Percentiles rank a stretch among this genome's conserved stretches.
Evolutionary conservation across 768 basidiomycete species (phyloP).

Genomic region (Rhizopogon salebrosus): DNA sequence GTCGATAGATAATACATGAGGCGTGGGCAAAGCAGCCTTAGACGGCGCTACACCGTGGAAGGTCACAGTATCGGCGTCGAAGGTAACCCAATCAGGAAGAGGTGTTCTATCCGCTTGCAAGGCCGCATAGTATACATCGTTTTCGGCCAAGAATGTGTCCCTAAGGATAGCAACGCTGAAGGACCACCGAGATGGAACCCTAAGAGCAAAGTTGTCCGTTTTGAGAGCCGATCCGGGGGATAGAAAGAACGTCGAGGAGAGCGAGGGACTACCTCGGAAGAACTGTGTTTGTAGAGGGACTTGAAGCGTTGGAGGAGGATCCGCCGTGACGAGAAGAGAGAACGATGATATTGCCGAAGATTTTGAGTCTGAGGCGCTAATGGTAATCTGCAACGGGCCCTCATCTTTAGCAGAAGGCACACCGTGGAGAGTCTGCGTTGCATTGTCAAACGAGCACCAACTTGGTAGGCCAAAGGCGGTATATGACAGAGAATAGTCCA

Average conservation of each 20-base stretch:
- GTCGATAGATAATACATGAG: conserved; percentile 42
- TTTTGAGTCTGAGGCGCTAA: conserved; percentile 56
- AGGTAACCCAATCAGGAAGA: conserved; percentile 73
- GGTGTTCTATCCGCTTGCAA: conserved; percentile 60
- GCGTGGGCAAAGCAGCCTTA: conserved; percentile 32
- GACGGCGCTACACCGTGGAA: conserved; percentile 74
- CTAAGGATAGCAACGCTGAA: conserved; percentile 84
- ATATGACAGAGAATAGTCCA: conserved; percentile 43
- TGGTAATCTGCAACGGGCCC: conserved; percentile 53
- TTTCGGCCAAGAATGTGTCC: conserved; percentile 48
- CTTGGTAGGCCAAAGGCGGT: conserved; percentile 53
- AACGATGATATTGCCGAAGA: conserved; percentile 49
- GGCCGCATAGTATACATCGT: conserved; percentile 58
- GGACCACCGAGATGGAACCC: conserved; percentile 80
- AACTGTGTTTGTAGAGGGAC: conserved; percentile 58
- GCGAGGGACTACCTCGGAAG: conserved; percentile 48
- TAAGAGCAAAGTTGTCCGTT: conserved; percentile 47
- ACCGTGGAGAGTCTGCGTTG: conserved; percentile 59
- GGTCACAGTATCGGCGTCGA: conserved; percentile 62
- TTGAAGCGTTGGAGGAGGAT: conserved; percentile 48
- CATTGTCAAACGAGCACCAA: conserved; percentile 75
- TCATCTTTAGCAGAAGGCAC: conserved; percentile 59
- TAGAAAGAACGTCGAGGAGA: conserved; percentile 75
- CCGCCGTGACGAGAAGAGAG: conserved; percentile 51
- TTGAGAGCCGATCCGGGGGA: conserved; percentile 53